These are phyloP conservation scores for Sclerospora graminicola DNA, from an alignment of 352 stramenopile genomes.

Conservation along the genomic window DNA sequence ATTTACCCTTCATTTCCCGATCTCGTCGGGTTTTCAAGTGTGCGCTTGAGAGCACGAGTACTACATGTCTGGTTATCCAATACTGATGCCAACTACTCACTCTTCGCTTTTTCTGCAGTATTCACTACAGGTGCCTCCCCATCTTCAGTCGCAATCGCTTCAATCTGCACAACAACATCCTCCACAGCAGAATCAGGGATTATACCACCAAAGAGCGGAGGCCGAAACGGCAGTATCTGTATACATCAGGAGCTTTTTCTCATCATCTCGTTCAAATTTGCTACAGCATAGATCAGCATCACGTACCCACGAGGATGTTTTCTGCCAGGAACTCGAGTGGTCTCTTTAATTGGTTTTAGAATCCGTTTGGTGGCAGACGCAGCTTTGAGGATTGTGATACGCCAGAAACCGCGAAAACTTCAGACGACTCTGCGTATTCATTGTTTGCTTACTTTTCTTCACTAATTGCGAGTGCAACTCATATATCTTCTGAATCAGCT, in stretches of 20 bases:
- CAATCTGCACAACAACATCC: conserved; percentile 11
- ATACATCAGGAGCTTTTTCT: conserved; percentile 1
- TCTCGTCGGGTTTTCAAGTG: no score
- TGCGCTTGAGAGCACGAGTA: no score
- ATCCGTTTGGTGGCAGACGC: conserved; percentile 32
- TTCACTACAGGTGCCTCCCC: not conserved
- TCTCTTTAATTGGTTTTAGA: conserved; percentile 31
- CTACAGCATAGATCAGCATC: not conserved
- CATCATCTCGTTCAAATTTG: not conserved
- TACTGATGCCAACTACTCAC: conserved; percentile 19
- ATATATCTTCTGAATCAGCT: conserved; percentile 30
- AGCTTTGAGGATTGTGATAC: no score
- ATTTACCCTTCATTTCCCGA: no score
- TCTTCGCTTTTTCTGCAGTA: not conserved
- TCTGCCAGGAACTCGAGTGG: conserved; percentile 52
- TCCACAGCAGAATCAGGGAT: conserved; percentile 17
- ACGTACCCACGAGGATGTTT: conserved; percentile 40
- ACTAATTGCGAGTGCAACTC: conserved; percentile 37
- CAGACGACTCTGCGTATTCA: not conserved
- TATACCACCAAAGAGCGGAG: no score
- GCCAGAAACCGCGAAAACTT: not conserved
- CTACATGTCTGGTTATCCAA: no score
- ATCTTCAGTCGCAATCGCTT: conserved; percentile 5
- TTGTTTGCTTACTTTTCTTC: conserved; percentile 35
- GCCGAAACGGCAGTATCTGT: conserved; percentile 21